Evolutionary conservation across 2,329 filamentous ascomycete species (phyloP), one percentile per base, ranked within the genome.

Genomic region (Monascus ruber): DNA sequence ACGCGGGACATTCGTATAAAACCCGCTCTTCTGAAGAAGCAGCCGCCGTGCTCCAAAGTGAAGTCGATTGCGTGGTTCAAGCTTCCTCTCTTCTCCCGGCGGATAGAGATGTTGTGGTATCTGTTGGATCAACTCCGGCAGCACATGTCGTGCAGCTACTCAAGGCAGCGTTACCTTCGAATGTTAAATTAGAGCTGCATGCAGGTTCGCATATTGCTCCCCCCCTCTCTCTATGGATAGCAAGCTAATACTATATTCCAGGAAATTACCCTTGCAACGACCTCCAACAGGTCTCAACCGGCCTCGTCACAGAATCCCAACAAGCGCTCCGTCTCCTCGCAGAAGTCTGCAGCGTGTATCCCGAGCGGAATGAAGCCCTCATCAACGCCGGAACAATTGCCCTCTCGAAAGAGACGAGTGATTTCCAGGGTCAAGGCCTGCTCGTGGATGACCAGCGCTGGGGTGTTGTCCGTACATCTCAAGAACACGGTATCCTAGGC

Each of bases 401-500:
- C 0, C 63, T 89, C 0, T 83, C 81, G 0, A 71, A 83, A 4
- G 84, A 86, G 56, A 76, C 80, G 0, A 84, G 83, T 49, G 77
- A 77, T 47, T 72, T 74, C 40, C 86, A 86, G 54, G 57, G 68
- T 1, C 83, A 79, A 6, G 86, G 77, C 74, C 83, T 79, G 0
- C 69, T 86, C 27, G 61, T 84, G 2, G 74, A 72, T 43, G 70
- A 72, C 0, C 83, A 79, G 72, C 68, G 68, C 3, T 54, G 53
- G 42, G 72, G 81, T 47, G 77, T 88, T 2, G 77, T 74, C n/a
- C 71, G 76, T 25, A 73, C 87, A 43, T 79, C 77, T 48, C 85
- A 89, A 63, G 85, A 91, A 63, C 85, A 89, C 61, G 83, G 83
- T 0, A 76, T 86, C 37, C 52, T 89, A 50, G 70, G 65, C 1